Percentiles rank a stretch among this genome's conserved stretches.
phyloP scores from a whole-genome alignment of 2,329 filamentous ascomycete genomes.

The Pestalotiopsis sp. region DNA sequence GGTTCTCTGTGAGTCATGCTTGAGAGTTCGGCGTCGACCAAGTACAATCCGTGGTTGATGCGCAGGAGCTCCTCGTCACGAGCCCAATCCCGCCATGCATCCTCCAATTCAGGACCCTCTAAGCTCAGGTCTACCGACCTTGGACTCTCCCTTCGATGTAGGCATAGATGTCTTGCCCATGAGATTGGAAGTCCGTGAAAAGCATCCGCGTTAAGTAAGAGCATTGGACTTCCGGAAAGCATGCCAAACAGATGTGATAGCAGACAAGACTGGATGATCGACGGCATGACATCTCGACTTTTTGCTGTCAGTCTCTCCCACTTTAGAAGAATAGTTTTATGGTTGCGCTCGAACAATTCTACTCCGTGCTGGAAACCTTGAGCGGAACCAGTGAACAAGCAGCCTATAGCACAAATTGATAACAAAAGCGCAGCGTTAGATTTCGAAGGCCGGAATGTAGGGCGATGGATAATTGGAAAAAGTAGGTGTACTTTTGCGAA shows the following conservation, averaged over 20 bases:
- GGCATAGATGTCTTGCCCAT: not conserved
- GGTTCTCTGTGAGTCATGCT: not conserved
- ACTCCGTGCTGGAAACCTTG: not conserved
- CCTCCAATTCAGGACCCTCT: not conserved
- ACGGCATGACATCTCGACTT: not conserved
- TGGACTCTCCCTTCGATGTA: not conserved
- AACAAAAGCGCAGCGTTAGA: not conserved
- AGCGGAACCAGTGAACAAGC: not conserved
- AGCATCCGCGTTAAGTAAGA: not conserved
- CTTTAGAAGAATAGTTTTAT: not conserved
- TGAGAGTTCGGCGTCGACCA: not conserved
- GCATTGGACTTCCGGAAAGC: not conserved
- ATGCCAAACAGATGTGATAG: not conserved
- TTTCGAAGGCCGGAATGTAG: not conserved
- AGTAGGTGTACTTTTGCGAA: not conserved
- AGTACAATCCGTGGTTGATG: not conserved
- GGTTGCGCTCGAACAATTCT: not conserved
- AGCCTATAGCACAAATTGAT: not conserved
- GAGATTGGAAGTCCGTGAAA: not conserved
- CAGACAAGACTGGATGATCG: not conserved
- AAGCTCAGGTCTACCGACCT: not conserved
- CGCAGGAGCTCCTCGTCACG: not conserved
- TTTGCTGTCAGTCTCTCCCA: not conserved
- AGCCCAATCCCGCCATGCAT: not conserved
- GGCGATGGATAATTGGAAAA: not conserved